These are phyloP conservation scores for Alternaria novae-zelandiae DNA, from an alignment of 2,329 filamentous ascomycete species.

Conservation along the genomic window DNA sequence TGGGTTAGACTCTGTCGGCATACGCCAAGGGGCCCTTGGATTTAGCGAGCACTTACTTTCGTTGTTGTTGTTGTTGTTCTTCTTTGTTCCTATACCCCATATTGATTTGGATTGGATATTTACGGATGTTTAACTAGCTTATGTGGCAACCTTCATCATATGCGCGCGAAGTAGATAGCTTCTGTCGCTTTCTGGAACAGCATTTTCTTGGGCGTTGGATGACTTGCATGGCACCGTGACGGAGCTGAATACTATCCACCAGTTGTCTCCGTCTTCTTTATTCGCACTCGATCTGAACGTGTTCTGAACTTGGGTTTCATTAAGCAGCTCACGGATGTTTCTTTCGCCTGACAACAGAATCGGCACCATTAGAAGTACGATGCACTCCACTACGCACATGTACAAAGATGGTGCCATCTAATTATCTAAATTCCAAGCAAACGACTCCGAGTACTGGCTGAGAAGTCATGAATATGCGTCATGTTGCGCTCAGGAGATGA, in stretches of 20 bases:
- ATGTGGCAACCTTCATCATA: background rate
- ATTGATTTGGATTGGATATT: conserved; percentile 10
- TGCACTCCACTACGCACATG: background rate
- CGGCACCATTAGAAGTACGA: background rate
- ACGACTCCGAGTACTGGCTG: background rate
- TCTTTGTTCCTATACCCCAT: conserved; percentile 12
- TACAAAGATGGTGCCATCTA: background rate
- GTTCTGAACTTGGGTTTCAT: background rate
- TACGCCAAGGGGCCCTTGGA: conserved; percentile 1
- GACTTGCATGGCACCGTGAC: background rate
- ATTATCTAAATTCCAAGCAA: background rate
- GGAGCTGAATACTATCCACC: background rate
- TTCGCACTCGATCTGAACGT: background rate
- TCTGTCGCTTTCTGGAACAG: background rate
- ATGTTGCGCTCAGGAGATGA: background rate
- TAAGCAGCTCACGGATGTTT: background rate
- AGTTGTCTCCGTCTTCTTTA: background rate
- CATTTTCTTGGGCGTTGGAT: background rate
- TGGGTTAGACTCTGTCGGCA: conserved; percentile 5
- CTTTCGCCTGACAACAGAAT: background rate
- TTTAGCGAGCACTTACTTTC: conserved; percentile 2
- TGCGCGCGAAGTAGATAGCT: background rate
- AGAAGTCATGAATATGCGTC: background rate
- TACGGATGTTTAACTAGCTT: background rate
- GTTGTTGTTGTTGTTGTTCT: conserved; percentile 3